phyloP scores from a whole-genome alignment of 768 basidiomycete genomes.

The Boletus insuetus region DNA sequence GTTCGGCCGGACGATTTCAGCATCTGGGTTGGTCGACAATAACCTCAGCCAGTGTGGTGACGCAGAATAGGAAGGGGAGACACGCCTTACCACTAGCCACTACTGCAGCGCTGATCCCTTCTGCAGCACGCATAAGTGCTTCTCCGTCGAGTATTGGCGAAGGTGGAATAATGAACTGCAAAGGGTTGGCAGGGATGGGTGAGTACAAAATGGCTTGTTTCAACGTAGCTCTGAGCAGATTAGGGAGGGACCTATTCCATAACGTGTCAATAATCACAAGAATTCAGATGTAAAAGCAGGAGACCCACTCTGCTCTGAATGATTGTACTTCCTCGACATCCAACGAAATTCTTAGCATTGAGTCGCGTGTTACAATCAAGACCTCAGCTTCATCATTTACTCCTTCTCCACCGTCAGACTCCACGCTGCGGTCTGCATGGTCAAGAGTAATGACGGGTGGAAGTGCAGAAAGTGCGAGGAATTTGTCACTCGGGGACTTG shows the following conservation, averaged over 20 bases:
- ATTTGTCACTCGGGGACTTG: conserved; percentile 65
- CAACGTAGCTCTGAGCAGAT: conserved; percentile 75
- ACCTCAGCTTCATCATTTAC: conserved; percentile 16
- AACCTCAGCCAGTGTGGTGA: neutral
- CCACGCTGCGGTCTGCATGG: conserved; percentile 12
- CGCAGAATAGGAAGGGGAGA: neutral
- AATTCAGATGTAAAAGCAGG: neutral
- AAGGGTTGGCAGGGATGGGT: conserved; percentile 69
- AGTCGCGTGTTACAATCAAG: conserved; percentile 54
- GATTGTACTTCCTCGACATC: conserved; percentile 57
- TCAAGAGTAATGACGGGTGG: conserved; percentile 20
- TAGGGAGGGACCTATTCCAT: conserved; percentile 58
- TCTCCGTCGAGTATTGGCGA: conserved; percentile 64
- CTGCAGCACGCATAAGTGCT: conserved; percentile 75
- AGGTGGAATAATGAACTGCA: conserved; percentile 79
- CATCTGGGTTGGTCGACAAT: conserved; percentile 40
- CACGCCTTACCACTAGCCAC: conserved; percentile 64
- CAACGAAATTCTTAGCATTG: conserved; percentile 64
- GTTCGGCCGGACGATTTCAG: conserved; percentile 64
- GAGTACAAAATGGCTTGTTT: conserved; percentile 82
- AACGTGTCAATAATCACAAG: neutral
- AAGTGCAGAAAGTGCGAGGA: conserved; percentile 64
- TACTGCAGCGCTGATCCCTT: conserved; percentile 68
- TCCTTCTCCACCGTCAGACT: conserved; percentile 5
- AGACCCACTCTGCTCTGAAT: conserved; percentile 63